Evolutionary conservation across 169 alveolate genomes (phyloP), one percentile per base, ranked within the genome.

Genomic region (Cryptosporidium meleagridis): DNA sequence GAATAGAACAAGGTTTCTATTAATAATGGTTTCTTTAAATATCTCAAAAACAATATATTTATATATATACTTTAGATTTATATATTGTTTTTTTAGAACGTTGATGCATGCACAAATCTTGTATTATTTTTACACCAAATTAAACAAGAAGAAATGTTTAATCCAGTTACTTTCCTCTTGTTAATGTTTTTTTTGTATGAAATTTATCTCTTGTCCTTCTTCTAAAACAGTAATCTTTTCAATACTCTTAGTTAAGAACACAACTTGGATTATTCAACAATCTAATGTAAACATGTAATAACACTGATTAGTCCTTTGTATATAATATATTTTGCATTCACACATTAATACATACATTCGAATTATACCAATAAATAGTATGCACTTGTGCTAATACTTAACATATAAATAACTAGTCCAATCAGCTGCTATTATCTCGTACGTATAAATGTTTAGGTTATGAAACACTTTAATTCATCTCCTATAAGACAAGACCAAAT

Each of bases 231-330:
- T 35, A 65, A 58, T 2, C 39, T 59, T 12, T 3, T 6, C 1
- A 52, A 29, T 48, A 44, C 68, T 23, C 65, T 23, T 18, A 21
- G n/a, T 35, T 53, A 53, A 53, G 0, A 44, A 44, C 52, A 53
- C 65, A 53, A 53, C 65, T 53, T 23, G 26, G n/a, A 53, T 53
- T 12, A 23, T 53, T 10, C 65, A 18, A 53, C 0, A 10, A 62
- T 9, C 48, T 53, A 61, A 37, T 75, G 75, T 80, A 31, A 80
- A 53, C 86, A 73, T 61, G 87, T 59, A 80, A 80, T 80, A 80
- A 80, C 87, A 80, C 71, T 44, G 87, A 80, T 58, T 35, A 62
- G 71, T 53, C 71, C 12, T 35, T 62, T 12, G 71, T 62, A 62
- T 62, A 39, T 39, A 39, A 2, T 39, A 39, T 39, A 3, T 10